Percentiles rank a stretch among this genome's conserved stretches.
Conservation (phyloP, 495 filamentous ascomycete species). For the Amphirosellinia nigrospora region DNA sequence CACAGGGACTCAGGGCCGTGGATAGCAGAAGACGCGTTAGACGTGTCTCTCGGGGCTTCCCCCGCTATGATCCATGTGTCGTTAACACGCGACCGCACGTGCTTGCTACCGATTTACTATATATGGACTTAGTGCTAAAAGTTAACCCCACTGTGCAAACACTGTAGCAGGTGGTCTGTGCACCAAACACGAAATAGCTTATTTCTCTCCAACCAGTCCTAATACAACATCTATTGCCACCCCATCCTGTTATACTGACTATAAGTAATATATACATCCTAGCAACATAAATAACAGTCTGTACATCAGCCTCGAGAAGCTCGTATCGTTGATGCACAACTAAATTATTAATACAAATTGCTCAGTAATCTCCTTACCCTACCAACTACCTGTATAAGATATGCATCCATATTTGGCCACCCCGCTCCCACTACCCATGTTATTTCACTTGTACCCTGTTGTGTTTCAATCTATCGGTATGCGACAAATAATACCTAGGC, state of each 20-base stretch:
- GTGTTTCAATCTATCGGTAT: background rate
- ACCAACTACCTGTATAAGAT: too few species aligned
- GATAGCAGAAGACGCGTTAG: conserved; percentile 9
- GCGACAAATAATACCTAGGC: background rate
- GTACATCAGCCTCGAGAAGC: background rate
- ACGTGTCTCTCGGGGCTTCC: background rate
- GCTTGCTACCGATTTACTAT: background rate
- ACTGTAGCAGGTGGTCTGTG: too few species aligned
- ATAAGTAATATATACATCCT: too few species aligned
- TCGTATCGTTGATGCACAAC: background rate
- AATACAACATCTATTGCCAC: too few species aligned
- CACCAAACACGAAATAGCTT: too few species aligned
- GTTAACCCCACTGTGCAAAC: too few species aligned
- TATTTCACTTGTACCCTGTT: background rate
- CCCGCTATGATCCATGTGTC: background rate
- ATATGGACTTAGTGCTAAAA: too few species aligned
- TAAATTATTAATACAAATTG: too few species aligned
- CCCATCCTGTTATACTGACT: too few species aligned
- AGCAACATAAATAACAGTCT: too few species aligned
- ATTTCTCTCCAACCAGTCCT: too few species aligned
- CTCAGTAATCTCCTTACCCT: too few species aligned
- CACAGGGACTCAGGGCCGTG: background rate
- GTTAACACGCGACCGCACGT: conserved; percentile 20
- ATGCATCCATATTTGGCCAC: background rate
- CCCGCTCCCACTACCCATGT: background rate